These are phyloP conservation scores for Candolleomyces eurysporus DNA, from an alignment of 768 basidiomycete species.

Conservation along the genomic window DNA sequence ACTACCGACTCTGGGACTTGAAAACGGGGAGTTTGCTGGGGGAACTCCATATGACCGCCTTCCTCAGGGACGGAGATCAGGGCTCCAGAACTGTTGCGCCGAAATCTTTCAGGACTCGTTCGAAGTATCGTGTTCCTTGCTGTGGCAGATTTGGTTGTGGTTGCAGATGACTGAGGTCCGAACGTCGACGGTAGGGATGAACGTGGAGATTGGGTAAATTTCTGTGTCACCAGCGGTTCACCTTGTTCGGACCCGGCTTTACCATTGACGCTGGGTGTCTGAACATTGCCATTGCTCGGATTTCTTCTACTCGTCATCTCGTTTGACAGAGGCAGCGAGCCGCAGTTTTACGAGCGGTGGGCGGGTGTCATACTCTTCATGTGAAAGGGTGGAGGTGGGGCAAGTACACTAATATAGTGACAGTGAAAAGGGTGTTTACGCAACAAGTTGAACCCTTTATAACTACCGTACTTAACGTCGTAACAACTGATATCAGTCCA, in stretches of 20 bases:
- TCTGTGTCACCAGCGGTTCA: background rate
- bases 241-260: background rate
- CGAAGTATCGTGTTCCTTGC: background rate
- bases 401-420: background rate
- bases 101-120: slow-evolving; percentile 1
- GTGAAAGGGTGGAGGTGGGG: no score
- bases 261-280: background rate
- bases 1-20: background rate
- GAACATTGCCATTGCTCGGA: background rate
- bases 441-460: background rate
- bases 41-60: slow-evolving; percentile 46
- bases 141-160: background rate
- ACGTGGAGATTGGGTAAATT: background rate
- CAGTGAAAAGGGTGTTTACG: background rate
- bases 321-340: background rate
- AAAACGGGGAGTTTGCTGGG: background rate
- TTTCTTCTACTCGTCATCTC: background rate
- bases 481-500: background rate
- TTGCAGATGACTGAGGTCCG: background rate
- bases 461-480: background rate
- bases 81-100: background rate
- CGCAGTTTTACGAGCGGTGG: background rate
- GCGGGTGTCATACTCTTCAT: no score
- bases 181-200: background rate
- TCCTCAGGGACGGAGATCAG: slow-evolving; percentile 16